Percentiles rank a stretch among this genome's conserved stretches.
Evolutionary conservation across 176 grass and related monocot species (phyloP).

Genomic region (Leersia perrieri): DNA sequence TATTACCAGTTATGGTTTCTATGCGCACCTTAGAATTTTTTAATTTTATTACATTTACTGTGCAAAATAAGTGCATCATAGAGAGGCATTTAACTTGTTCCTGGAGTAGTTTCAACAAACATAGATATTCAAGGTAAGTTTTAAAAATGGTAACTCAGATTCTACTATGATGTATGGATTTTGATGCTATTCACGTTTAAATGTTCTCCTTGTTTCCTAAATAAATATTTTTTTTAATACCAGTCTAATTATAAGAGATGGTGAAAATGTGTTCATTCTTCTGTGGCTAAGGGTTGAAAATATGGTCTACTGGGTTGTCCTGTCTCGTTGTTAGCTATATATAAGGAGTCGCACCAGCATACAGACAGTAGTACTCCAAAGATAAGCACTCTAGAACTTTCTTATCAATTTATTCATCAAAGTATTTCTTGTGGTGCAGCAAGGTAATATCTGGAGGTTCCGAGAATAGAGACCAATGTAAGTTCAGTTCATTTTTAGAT

Average conservation of each 20-base stretch:
- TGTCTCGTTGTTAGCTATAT: neutral
- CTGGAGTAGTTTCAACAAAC: neutral
- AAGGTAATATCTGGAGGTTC: conserved; percentile 36
- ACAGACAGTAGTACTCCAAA: neutral
- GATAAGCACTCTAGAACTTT: neutral
- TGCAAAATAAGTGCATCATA: neutral
- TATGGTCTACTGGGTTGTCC: neutral
- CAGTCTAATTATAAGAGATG: neutral
- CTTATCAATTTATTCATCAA: conserved; percentile 6
- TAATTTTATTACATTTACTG: neutral
- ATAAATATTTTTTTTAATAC: neutral
- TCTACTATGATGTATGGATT: neutral
- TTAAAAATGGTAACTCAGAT: neutral
- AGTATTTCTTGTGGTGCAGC: conserved; percentile 34
- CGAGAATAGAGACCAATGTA: conserved; percentile 29
- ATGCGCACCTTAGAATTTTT: neutral
- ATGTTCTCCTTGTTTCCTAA: neutral
- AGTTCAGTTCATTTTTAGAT: conserved; percentile 9
- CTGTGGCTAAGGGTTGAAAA: neutral
- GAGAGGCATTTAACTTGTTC: neutral
- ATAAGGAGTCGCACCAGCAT: neutral
- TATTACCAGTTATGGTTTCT: neutral
- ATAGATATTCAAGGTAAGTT: neutral
- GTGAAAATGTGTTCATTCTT: neutral
- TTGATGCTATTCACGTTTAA: neutral